Evolutionary conservation across 768 basidiomycete genomes (phyloP).

Genomic region (Lactarius psammicola): DNA sequence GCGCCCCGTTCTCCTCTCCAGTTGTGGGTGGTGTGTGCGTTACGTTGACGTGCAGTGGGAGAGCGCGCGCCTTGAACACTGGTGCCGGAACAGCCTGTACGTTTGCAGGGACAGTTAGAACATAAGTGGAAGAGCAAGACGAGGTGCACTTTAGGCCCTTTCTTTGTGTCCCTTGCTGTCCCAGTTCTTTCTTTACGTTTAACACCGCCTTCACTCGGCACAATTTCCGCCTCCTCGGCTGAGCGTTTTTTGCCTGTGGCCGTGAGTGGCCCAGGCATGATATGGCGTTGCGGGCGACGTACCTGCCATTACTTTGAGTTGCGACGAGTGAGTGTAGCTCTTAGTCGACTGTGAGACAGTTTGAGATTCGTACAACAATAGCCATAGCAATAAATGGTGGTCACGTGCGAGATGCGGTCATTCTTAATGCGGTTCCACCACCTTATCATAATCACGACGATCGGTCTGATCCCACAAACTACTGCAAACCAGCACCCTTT

Average conservation of each 20-base stretch:
- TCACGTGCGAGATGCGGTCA: background rate
- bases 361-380: constrained; percentile 1
- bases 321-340: background rate
- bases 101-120: background rate
- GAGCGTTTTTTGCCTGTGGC: constrained; percentile 19
- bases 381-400: background rate
- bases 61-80: constrained; percentile 61
- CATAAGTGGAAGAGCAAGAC: background rate
- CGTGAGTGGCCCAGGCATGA: background rate
- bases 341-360: background rate
- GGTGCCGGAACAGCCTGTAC: constrained; percentile 34
- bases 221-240: constrained; percentile 18
- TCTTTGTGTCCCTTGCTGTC: constrained; percentile 13
- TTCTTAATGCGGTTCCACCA: background rate
- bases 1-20: constrained; percentile 37
- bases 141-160: constrained; percentile 18
- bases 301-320: constrained; percentile 8
- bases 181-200: constrained; percentile 11
- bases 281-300: background rate
- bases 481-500: background rate
- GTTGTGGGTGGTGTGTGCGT: constrained; percentile 61
- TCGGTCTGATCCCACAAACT: background rate
- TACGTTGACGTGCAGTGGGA: constrained; percentile 65
- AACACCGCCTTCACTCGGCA: constrained; percentile 1
- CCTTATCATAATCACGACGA: background rate